Conservation (phyloP, 306 rosid species). For the Bauhinia variegata region DNA sequence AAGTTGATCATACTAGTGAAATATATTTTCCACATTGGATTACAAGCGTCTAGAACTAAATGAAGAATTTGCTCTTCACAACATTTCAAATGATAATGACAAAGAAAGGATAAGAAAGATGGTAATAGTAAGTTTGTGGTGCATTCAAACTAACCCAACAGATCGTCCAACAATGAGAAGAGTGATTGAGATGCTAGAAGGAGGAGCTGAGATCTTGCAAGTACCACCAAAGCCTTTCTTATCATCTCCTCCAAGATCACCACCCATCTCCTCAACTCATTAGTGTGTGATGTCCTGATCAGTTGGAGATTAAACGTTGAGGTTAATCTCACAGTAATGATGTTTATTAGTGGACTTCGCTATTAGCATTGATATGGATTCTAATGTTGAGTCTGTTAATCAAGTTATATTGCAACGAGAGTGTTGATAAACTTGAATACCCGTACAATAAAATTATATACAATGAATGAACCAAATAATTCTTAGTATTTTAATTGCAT, state of each 20-base stretch:
- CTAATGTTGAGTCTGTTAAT: too few species aligned
- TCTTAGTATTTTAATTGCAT: too few species aligned
- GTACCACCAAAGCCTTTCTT: constrained; percentile 30
- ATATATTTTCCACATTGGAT: constrained; percentile 52
- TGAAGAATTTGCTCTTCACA: constrained; percentile 26
- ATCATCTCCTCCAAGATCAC: constrained; percentile 19
- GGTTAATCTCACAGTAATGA: not conserved
- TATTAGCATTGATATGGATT: not conserved
- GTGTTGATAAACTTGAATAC: not conserved
- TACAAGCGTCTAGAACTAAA: constrained; percentile 32
- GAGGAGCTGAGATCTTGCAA: constrained; percentile 17
- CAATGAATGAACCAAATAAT: too few species aligned
- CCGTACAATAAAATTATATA: too few species aligned
- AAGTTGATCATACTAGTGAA: constrained; percentile 32
- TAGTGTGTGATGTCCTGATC: not conserved
- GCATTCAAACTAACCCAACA: constrained; percentile 33
- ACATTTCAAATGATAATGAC: constrained; percentile 30
- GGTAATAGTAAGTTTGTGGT: constrained; percentile 33
- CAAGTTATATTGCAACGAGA: too few species aligned
- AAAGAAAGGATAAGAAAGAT: constrained; percentile 35
- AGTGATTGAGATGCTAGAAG: constrained; percentile 46
- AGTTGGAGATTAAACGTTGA: not conserved
- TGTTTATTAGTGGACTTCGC: not conserved
- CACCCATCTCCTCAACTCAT: too few species aligned
- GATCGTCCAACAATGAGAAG: constrained; percentile 34